These are phyloP conservation scores for Davidsoniella virescens DNA, from an alignment of 2,329 filamentous ascomycete genomes.

Conservation along the genomic window DNA sequence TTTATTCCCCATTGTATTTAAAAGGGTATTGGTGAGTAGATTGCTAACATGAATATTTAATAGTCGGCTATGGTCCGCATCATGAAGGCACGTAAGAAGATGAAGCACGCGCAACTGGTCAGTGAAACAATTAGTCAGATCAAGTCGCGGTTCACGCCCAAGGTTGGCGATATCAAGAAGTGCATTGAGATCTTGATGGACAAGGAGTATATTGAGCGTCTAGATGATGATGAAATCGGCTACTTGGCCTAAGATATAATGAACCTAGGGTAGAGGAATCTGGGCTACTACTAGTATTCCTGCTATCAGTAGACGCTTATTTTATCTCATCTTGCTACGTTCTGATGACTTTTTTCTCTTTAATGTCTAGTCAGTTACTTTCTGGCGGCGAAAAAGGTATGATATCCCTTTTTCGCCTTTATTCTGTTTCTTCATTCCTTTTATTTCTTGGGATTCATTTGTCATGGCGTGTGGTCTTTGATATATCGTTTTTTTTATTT, in stretches of 20 bases:
- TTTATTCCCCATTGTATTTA: slow-evolving; percentile 14
- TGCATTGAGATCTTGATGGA: slow-evolving; percentile 97
- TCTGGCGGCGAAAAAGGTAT: too few relatives aligned
- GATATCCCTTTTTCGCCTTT: too few relatives aligned
- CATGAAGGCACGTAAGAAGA: slow-evolving; percentile 98
- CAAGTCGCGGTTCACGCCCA: slow-evolving; percentile 78
- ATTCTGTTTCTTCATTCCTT: too few relatives aligned
- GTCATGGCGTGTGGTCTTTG: too few relatives aligned
- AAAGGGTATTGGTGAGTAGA: background rate
- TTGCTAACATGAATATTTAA: slow-evolving; percentile 9
- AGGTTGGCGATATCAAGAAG: slow-evolving; percentile 95
- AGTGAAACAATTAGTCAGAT: slow-evolving; percentile 94
- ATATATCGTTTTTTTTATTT: too few relatives aligned
- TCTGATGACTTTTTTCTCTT: too few relatives aligned
- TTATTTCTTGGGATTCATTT: too few relatives aligned
- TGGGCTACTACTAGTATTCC: background rate
- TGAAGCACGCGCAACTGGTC: slow-evolving; percentile 92
- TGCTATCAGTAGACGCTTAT: background rate
- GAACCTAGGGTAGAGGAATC: background rate
- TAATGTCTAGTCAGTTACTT: too few relatives aligned
- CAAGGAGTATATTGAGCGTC: slow-evolving; percentile 94
- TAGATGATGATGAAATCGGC: slow-evolving; percentile 86
- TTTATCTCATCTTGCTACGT: too few relatives aligned
- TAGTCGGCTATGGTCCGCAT: slow-evolving; percentile 97
- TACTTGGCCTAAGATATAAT: slow-evolving; percentile 60